Base-by-base conservation (phyloP, 2,329 filamentous ascomycete genomes). In the Neonectria neomacrospora region DNA sequence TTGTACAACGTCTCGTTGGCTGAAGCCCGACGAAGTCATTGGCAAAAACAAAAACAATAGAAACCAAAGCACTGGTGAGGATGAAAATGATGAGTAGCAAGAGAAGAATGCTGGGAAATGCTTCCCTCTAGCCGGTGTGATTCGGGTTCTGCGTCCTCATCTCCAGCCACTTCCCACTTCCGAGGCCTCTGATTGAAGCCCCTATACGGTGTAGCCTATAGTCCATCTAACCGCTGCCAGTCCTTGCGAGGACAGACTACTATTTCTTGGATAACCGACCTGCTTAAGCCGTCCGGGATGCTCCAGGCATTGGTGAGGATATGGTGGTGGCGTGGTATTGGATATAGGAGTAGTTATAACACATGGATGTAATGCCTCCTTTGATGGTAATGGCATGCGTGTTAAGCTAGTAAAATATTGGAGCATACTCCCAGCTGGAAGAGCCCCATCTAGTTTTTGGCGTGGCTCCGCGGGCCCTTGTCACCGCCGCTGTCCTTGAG, bases 401-500 rank as follows among this genome's bases (percentile, higher is more conserved):
- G 39, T 58, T 63, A 30, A 54, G 32, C 41, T 54, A 53, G 53
- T 56, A 52, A 22, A 57, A 56, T 53, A 56, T 45, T 48, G 54
- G 30, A 47, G 56, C 42, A 53, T 26, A 9, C 28, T 57, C 47
- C 20, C 39, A 41, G 39, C 26, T n/a, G 32, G 20, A 12, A 32
- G 26, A 20, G 11, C n/a, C 10, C 32, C 18, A 7, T 57, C 56
- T 37, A 57, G 47, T 39, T 57, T 28, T 11, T 18, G n/a, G 30
- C 18, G 41, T 54, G 47, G n/a, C 10, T 28, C 30, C 41, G 41
- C 4, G 59, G 47, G 18, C 47, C 32, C 12, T 11, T 12, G 12
- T 59, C 50, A 30, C 54, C 47, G 54, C 45, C 60, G 51, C 56
- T 66, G 14, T 77, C 74, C 44, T 63, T 70, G 12, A 75, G 63